Evolutionary conservation across 2,329 filamentous ascomycete species (phyloP).

Genomic region (Lasiodiplodia theobromae): DNA sequence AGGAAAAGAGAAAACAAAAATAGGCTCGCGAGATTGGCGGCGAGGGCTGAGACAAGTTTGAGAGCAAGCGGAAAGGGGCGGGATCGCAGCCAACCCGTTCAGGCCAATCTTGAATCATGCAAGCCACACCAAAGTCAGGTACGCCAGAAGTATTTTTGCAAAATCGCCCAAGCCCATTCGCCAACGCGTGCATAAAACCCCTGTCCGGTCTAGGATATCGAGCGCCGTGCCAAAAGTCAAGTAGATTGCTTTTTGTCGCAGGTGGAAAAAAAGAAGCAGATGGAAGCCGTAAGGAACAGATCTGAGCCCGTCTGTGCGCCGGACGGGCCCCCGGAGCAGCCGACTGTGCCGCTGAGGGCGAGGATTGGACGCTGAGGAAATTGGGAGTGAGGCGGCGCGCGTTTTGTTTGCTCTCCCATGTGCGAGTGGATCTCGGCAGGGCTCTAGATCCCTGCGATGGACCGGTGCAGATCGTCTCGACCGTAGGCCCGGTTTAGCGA

Average conservation of each 20-base stretch:
- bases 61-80: constrained; percentile 23
- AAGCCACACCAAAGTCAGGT: constrained; percentile 28
- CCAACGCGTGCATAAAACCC: constrained; percentile 27
- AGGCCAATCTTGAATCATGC: constrained; percentile 28
- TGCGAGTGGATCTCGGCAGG: constrained; percentile 24
- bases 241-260: constrained; percentile 29
- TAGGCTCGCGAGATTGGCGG: constrained; percentile 9
- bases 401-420: constrained; percentile 17
- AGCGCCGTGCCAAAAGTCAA: constrained; percentile 29
- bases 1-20: constrained; percentile 3
- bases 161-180: constrained; percentile 30
- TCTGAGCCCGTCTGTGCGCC: constrained; percentile 17
- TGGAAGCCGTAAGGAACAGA: constrained; percentile 33
- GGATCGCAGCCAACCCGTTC: constrained; percentile 18
- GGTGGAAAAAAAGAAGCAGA: constrained; percentile 28
- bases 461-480: constrained; percentile 22
- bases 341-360: constrained; percentile 13
- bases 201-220: constrained; percentile 30
- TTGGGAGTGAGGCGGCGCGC: not conserved
- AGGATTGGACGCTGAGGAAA: constrained; percentile 22
- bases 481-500: constrained; percentile 26
- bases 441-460: constrained; percentile 26
- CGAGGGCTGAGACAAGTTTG: constrained; percentile 12
- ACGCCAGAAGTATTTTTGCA: constrained; percentile 28
- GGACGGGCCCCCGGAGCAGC: constrained; percentile 30